Conservation (phyloP, 805 yeast species). For the Zygoascus bituminiphila region DNA sequence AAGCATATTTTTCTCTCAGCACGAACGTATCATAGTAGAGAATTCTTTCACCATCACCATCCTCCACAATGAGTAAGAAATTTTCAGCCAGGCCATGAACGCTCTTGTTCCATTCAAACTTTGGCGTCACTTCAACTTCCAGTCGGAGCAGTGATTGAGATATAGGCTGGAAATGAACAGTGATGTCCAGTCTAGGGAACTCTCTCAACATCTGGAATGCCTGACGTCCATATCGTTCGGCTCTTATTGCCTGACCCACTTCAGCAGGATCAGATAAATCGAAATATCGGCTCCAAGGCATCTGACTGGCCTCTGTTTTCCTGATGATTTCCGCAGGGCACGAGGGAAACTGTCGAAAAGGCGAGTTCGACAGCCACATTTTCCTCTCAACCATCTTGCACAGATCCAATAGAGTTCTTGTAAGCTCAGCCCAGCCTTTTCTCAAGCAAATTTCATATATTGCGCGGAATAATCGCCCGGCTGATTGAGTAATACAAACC, state of each 20-base stretch:
- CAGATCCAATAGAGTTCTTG: constrained; percentile 50
- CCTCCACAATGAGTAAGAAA: constrained; percentile 70
- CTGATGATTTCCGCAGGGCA: constrained; percentile 64
- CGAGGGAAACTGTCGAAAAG: constrained; percentile 72
- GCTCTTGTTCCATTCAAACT: constrained; percentile 67
- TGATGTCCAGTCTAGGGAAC: constrained; percentile 62
- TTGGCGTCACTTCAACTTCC: constrained; percentile 58
- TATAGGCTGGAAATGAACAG: constrained; percentile 65
- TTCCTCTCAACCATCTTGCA: constrained; percentile 75
- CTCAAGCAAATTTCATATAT: constrained; percentile 66
- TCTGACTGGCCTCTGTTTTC: constrained; percentile 67
- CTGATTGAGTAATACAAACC: constrained; percentile 88
- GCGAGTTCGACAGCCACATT: constrained; percentile 79
- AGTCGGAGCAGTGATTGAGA: constrained; percentile 60
- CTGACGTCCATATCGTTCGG: constrained; percentile 52
- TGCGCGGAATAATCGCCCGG: constrained; percentile 81
- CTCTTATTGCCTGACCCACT: constrained; percentile 71
- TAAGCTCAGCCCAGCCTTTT: constrained; percentile 62
- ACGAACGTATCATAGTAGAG: constrained; percentile 50
- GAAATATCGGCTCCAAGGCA: constrained; percentile 78
- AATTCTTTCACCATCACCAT: constrained; percentile 70
- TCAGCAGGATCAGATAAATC: constrained; percentile 59
- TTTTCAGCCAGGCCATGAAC: constrained; percentile 59
- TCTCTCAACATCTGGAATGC: constrained; percentile 49
- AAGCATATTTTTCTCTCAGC: constrained; percentile 42